A percentile compares a stretch with the other conserved stretches of the same genome.
phyloP scores from a whole-genome alignment of 305 asterid species.

The Fraxinus dipetala region DNA sequence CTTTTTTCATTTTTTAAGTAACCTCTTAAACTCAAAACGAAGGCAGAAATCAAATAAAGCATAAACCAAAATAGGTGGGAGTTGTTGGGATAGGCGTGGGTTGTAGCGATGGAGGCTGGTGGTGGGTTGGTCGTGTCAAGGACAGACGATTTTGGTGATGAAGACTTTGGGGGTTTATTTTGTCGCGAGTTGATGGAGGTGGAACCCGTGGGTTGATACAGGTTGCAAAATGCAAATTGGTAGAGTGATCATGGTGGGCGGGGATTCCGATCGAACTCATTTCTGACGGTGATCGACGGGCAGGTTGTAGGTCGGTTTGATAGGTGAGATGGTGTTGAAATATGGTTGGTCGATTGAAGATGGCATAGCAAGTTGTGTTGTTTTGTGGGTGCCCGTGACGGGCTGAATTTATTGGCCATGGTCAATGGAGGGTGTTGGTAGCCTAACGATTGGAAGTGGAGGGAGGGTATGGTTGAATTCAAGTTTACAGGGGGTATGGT shows the following conservation, averaged over 20 bases:
- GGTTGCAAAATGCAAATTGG: neutral
- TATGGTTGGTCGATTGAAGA: neutral
- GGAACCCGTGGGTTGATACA: neutral
- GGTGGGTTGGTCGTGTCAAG: neutral
- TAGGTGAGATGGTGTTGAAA: neutral
- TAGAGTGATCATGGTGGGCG: neutral
- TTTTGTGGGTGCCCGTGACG: neutral
- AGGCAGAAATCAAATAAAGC: neutral
- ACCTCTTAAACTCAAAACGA: neutral
- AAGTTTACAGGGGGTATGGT: neutral
- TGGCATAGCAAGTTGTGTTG: neutral
- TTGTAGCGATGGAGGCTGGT: neutral
- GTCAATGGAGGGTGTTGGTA: neutral
- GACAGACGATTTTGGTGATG: neutral
- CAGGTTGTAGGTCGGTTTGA: neutral
- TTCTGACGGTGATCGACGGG: neutral
- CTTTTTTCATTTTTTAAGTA: neutral
- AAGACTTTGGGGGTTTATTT: neutral
- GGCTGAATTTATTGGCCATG: neutral
- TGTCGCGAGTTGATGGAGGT: neutral
- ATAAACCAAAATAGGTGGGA: neutral
- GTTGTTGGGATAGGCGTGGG: neutral
- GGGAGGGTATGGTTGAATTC: neutral
- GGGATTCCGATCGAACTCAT: neutral
- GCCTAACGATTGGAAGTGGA: neutral